A percentile compares a stretch with the other conserved stretches of the same genome.
phyloP scores from a whole-genome alignment of 108 stramenopile species.

The Nitzschia sp. region DNA sequence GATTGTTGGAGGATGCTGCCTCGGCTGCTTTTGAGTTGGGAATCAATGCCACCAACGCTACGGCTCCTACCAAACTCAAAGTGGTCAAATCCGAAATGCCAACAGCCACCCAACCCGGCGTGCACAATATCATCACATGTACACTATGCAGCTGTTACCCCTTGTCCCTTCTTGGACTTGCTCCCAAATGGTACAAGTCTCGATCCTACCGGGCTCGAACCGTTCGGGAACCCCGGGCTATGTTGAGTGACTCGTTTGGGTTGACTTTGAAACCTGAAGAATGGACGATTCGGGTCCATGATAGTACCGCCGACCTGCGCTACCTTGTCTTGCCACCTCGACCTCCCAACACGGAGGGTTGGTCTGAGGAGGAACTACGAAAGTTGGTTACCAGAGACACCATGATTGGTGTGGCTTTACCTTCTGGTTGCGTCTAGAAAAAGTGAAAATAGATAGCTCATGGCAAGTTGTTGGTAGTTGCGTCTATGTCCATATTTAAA shows the following conservation, averaged over 20 bases:
- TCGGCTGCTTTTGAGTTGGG: conserved; percentile 55
- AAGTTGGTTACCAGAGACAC: conserved; percentile 50
- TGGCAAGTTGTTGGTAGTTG: too few species aligned
- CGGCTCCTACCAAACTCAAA: conserved; percentile 58
- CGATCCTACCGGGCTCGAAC: conserved; percentile 58
- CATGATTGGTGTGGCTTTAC: conserved; percentile 53
- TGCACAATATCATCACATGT: conserved; percentile 67
- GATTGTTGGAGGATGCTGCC: conserved; percentile 46
- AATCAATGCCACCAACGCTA: conserved; percentile 55
- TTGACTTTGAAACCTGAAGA: conserved; percentile 20
- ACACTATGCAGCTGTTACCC: conserved; percentile 75
- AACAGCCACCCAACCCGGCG: conserved; percentile 39
- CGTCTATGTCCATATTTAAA: too few species aligned
- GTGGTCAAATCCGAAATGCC: too few species aligned
- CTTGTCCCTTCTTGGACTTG: conserved; percentile 47
- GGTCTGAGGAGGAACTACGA: conserved; percentile 48
- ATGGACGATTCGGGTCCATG: conserved; percentile 50
- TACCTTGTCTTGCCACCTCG: conserved; percentile 62
- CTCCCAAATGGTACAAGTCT: conserved; percentile 71
- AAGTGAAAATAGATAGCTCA: too few species aligned
- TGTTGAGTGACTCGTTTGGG: conserved; percentile 58
- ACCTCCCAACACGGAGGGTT: conserved; percentile 49
- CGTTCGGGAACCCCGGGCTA: conserved; percentile 61
- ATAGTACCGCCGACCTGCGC: conserved; percentile 68
- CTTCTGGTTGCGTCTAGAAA: too few species aligned